Percentiles rank a stretch among this genome's conserved stretches.
These are phyloP conservation scores for Eimeria sp. DNA, from an alignment of 169 alveolate genomes.

Conservation along the genomic window DNA sequence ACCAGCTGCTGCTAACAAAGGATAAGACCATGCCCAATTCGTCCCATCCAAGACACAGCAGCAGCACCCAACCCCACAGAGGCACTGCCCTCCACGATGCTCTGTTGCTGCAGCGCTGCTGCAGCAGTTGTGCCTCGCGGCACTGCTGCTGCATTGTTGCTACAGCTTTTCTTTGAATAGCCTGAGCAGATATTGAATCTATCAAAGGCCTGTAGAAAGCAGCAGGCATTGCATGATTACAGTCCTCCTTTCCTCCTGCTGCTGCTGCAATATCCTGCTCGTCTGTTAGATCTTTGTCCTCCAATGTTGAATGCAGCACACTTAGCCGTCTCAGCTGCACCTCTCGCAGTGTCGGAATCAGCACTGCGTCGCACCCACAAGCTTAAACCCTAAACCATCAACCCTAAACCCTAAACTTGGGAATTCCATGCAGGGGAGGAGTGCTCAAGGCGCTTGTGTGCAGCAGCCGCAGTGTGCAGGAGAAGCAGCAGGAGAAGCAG, in stretches of 20 bases:
- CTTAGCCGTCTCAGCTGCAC: conserved; percentile 51
- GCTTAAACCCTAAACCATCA: neutral
- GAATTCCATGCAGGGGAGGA: neutral
- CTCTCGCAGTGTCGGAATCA: conserved; percentile 22
- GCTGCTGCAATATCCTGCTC: neutral
- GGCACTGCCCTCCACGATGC: conserved; percentile 75
- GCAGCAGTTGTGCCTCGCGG: conserved; percentile 77
- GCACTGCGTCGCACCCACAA: neutral
- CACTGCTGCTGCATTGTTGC: conserved; percentile 74
- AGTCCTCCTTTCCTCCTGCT: neutral
- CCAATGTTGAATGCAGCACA: conserved; percentile 28
- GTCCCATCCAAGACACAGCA: conserved; percentile 72
- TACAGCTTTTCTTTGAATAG: conserved; percentile 25
- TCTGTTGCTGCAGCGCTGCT: conserved; percentile 55
- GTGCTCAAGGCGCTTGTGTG: neutral
- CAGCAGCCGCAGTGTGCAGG: neutral
- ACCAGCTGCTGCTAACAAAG: conserved; percentile 44
- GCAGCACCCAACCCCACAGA: conserved; percentile 76
- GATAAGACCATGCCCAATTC: conserved; percentile 25
- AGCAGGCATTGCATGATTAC: conserved; percentile 30
- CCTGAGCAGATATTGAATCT: conserved; percentile 33
- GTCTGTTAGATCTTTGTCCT: neutral
- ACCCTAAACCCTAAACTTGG: conserved; percentile 19
- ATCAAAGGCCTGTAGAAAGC: conserved; percentile 24
- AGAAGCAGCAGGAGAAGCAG: neutral